Conservation (phyloP, 2,329 filamentous ascomycete genomes). For the Xylaria arbuscula region DNA sequence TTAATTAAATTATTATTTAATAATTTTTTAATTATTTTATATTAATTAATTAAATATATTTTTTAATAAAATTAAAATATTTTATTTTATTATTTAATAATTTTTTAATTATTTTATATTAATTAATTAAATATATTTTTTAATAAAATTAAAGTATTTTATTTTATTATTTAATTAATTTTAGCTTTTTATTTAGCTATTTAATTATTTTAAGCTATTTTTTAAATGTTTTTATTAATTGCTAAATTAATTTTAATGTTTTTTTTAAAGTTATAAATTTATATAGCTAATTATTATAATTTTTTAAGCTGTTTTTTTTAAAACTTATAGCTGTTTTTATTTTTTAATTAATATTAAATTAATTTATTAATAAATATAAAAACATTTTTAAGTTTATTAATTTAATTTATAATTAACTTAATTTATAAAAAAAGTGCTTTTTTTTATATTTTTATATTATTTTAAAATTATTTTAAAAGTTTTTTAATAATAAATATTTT, state of each 20-base stretch:
- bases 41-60: too few species aligned
- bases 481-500: background rate
- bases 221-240: background rate
- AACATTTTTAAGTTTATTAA: background rate
- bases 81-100: too few species aligned
- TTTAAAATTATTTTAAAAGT: background rate
- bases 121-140: too few species aligned
- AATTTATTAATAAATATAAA: background rate
- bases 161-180: background rate
- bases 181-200: background rate
- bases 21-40: too few species aligned
- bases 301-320: background rate
- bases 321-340: background rate
- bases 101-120: too few species aligned
- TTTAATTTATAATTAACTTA: background rate
- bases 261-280: conserved; percentile 4
- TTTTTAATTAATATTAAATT: background rate
- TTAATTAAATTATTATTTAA: too few species aligned
- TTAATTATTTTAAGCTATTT: background rate
- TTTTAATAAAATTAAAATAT: too few species aligned
- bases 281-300: background rate
- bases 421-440: background rate
- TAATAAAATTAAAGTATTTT: background rate
- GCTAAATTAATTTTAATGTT: background rate
- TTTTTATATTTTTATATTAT: background rate